A percentile compares a stretch with the other conserved stretches of the same genome.
Conservation (phyloP, 768 basidiomycete genomes). For the Podaxis pistillaris region DNA sequence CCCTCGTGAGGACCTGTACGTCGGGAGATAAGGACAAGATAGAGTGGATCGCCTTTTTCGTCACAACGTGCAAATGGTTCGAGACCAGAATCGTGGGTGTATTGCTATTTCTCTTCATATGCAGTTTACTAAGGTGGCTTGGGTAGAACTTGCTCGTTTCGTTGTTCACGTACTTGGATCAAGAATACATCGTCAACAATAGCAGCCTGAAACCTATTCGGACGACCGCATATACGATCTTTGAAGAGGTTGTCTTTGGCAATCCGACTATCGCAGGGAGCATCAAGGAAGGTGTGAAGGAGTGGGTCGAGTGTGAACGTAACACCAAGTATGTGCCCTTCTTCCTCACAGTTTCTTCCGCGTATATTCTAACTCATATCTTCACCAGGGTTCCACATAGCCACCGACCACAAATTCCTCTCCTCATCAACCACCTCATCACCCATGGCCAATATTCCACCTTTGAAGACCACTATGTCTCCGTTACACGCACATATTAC, state of each 20-base stretch:
- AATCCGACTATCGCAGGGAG: constrained; percentile 40
- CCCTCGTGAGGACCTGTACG: constrained; percentile 38
- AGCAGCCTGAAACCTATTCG: constrained; percentile 42
- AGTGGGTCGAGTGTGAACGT: constrained; percentile 60
- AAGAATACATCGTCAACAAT: constrained; percentile 51
- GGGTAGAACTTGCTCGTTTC: constrained; percentile 56
- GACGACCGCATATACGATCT: constrained; percentile 51
- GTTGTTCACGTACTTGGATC: constrained; percentile 70
- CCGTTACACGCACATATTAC: constrained; percentile 53
- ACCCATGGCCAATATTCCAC: constrained; percentile 55
- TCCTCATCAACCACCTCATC: constrained; percentile 56
- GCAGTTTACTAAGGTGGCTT: neutral
- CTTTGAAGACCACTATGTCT: constrained; percentile 58
- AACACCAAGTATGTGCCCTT: constrained; percentile 30
- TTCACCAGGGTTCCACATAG: constrained; percentile 33
- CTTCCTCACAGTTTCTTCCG: neutral
- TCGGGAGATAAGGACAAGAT: constrained; percentile 31
- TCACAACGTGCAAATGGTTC: constrained; percentile 59
- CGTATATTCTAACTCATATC: neutral
- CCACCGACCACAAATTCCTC: constrained; percentile 39
- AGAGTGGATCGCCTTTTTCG: constrained; percentile 60
- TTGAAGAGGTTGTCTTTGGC: constrained; percentile 50
- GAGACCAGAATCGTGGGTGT: constrained; percentile 59
- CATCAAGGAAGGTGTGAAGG: constrained; percentile 42
- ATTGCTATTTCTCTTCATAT: neutral